A percentile compares a stretch with the other conserved stretches of the same genome.
Evolutionary conservation across 2,329 filamentous ascomycete genomes (phyloP).

Genomic region (Penicillium sp.): DNA sequence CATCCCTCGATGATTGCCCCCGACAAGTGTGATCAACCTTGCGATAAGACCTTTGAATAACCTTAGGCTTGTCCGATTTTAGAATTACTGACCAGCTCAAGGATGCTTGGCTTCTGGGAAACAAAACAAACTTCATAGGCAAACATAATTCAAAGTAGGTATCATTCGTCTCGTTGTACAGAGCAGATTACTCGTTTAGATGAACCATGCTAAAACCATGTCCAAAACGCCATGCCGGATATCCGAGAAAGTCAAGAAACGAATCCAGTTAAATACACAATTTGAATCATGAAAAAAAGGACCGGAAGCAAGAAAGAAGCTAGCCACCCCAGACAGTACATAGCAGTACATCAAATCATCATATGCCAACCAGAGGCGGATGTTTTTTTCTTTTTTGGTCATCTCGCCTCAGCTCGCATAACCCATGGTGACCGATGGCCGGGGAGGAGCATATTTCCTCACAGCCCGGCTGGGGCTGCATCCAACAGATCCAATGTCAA

Average conservation of each 20-base stretch:
- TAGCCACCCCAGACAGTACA: conserved; percentile 13
- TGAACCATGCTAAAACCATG: not conserved
- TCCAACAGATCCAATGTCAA: conserved; percentile 49
- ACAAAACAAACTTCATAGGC: no score
- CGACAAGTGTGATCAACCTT: no score
- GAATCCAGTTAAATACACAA: conserved; percentile 10
- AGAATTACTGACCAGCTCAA: no score
- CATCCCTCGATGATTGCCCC: no score
- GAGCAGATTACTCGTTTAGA: conserved; percentile 4
- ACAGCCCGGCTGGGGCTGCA: conserved; percentile 34
- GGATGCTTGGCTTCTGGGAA: no score
- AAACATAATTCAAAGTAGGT: not conserved
- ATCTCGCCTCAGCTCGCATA: conserved; percentile 27
- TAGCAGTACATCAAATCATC: conserved; percentile 22
- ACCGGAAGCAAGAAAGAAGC: conserved; percentile 7
- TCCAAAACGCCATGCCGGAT: conserved; percentile 7
- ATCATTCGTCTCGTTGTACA: conserved; percentile 15
- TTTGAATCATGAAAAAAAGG: conserved; percentile 11
- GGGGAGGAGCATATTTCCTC: conserved; percentile 37
- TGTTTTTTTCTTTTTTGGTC: conserved; percentile 5
- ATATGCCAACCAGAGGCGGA: conserved; percentile 8
- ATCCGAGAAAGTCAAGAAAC: conserved; percentile 5
- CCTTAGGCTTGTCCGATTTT: no score
- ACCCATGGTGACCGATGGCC: conserved; percentile 29
- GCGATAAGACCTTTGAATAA: not conserved